These are phyloP conservation scores for Fusarium sp. DNA, from an alignment of 2,329 filamentous ascomycete species.

Conservation along the genomic window DNA sequence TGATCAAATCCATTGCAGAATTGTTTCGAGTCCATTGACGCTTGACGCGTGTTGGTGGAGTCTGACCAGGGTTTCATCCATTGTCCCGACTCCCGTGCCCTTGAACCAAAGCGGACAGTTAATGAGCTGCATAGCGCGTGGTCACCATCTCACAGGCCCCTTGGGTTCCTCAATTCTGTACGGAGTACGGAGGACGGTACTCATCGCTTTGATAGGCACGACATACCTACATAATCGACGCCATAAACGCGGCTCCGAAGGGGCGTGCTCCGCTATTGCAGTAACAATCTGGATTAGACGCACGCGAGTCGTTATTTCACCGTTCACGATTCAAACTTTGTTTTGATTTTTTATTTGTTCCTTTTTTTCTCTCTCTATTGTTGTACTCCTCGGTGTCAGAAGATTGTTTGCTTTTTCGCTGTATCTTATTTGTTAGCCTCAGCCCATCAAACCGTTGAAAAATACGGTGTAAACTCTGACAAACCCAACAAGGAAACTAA, in stretches of 20 bases:
- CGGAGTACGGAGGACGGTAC: no score
- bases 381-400: not conserved
- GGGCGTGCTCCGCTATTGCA: constrained; percentile 3
- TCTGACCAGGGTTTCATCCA: constrained; percentile 1
- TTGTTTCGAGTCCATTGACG: constrained; percentile 28
- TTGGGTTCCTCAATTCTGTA: not conserved
- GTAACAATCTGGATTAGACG: not conserved
- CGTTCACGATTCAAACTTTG: constrained; percentile 21
- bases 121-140: not conserved
- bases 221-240: constrained; percentile 9
- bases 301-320: constrained; percentile 22
- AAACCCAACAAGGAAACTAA: not conserved
- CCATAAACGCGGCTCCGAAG: constrained; percentile 29
- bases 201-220: constrained; percentile 11
- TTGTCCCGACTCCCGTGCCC: not conserved
- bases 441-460: constrained; percentile 3
- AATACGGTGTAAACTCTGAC: not conserved
- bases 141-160: not conserved
- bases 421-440: not conserved
- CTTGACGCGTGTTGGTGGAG: constrained; percentile 9
- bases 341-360: not conserved
- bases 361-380: not conserved
- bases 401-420: not conserved
- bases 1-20: not conserved
- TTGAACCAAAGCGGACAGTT: no score